A percentile compares a stretch with the other conserved stretches of the same genome.
Conservation (phyloP, 140 eudicot species). For the Anethum foeniculum region DNA sequence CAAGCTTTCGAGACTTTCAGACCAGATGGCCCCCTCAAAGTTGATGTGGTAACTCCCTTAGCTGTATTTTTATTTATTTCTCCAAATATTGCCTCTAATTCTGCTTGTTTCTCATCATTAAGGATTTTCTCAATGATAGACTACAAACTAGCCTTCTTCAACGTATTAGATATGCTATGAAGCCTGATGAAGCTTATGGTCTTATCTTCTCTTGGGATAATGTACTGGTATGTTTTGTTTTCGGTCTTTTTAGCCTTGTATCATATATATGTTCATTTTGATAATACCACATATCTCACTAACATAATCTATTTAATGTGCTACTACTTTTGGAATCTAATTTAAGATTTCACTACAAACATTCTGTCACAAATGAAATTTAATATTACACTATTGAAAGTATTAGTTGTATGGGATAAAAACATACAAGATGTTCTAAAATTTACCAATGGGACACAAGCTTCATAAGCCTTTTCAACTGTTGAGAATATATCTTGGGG, state of each 20-base stretch:
- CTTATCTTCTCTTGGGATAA: constrained; percentile 97
- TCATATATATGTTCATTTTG: not conserved
- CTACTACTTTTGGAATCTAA: not conserved
- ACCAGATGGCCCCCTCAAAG: constrained; percentile 87
- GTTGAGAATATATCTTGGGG: not conserved
- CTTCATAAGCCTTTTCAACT: not conserved
- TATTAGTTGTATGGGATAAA: too few relatives aligned
- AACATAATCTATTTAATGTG: not conserved
- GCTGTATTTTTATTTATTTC: not conserved
- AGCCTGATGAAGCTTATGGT: constrained; percentile 99
- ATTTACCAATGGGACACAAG: not conserved
- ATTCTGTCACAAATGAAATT: too few relatives aligned
- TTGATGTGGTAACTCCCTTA: constrained; percentile 69
- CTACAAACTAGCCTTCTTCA: constrained; percentile 76
- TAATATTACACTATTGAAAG: too few relatives aligned
- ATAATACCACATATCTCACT: not conserved
- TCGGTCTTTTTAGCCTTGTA: not conserved
- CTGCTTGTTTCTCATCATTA: constrained; percentile 5
- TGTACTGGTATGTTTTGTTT: constrained; percentile 48
- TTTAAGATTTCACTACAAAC: not conserved
- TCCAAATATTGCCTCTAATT: not conserved
- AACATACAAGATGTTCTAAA: not conserved
- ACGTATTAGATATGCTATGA: constrained; percentile 90
- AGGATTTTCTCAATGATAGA: constrained; percentile 90
- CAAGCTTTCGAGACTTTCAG: constrained; percentile 96